phyloP scores from a whole-genome alignment of 2,329 filamentous ascomycete genomes.

The Thelonectria rubi region DNA sequence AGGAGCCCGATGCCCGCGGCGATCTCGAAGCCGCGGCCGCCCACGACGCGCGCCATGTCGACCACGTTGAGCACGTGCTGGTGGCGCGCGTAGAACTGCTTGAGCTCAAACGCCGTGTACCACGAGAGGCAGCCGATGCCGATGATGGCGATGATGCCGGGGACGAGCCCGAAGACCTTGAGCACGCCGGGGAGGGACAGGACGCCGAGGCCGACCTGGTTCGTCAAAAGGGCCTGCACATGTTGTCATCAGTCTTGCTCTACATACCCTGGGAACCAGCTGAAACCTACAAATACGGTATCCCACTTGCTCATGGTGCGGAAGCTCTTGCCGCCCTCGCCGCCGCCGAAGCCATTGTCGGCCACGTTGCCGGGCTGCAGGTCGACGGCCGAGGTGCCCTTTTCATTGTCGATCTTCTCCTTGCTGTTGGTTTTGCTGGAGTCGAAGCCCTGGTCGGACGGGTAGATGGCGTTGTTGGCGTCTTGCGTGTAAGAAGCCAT shows the following conservation, averaged over 20 bases:
- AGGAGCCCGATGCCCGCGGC: slow-evolving; percentile 67
- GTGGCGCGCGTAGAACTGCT: slow-evolving; percentile 75
- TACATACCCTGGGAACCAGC: neutral
- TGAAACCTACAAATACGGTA: slow-evolving; percentile 35
- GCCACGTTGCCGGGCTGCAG: slow-evolving; percentile 32
- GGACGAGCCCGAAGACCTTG: slow-evolving; percentile 72
- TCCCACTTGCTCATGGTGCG: slow-evolving; percentile 49
- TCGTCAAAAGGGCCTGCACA: slow-evolving; percentile 43
- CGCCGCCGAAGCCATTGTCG: slow-evolving; percentile 43
- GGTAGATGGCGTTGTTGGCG: slow-evolving; percentile 37
- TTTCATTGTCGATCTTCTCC: slow-evolving; percentile 37
- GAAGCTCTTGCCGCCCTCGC: slow-evolving; percentile 45
- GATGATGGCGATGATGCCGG: slow-evolving; percentile 73
- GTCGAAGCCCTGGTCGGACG: slow-evolving; percentile 39
- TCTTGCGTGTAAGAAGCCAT: slow-evolving; percentile 36
- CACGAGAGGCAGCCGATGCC: slow-evolving; percentile 73
- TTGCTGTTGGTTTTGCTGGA: slow-evolving; percentile 42
- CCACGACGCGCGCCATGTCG: slow-evolving; percentile 70
- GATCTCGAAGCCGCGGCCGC: slow-evolving; percentile 42
- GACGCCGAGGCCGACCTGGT: slow-evolving; percentile 51
- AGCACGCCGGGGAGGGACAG: slow-evolving; percentile 79
- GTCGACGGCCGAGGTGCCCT: slow-evolving; percentile 23
- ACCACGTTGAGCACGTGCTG: slow-evolving; percentile 76
- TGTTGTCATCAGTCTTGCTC: neutral
- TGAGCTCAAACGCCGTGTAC: slow-evolving; percentile 58